Evolutionary conservation across 2,329 filamentous ascomycete species (phyloP).

Genomic region (Gremmenia infestans): DNA sequence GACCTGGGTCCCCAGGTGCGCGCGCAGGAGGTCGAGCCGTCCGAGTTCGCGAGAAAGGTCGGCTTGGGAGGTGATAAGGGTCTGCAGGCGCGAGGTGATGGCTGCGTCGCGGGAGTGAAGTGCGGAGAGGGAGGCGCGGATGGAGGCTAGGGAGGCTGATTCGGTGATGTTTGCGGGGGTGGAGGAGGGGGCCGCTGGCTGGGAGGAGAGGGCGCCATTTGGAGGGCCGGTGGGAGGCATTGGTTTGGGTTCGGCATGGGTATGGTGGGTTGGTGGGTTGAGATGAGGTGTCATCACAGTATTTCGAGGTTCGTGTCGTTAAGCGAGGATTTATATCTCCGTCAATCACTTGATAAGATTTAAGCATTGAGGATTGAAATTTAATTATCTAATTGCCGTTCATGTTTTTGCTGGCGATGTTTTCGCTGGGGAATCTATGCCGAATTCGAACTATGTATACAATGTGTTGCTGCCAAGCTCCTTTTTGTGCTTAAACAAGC

Average conservation of each 20-base stretch:
- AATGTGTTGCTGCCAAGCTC: neutral
- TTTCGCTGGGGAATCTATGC: conserved; percentile 3
- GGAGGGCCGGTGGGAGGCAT: conserved; percentile 33
- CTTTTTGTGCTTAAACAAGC: conserved; percentile 44
- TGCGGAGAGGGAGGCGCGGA: conserved; percentile 69
- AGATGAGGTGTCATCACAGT: conserved; percentile 1
- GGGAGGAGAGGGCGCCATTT: conserved; percentile 27
- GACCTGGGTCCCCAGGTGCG: conserved; percentile 80
- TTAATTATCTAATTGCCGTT: too few species aligned
- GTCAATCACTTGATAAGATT: neutral
- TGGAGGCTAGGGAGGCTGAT: conserved; percentile 70
- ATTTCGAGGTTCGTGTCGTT: conserved; percentile 11
- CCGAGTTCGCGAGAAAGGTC: conserved; percentile 82
- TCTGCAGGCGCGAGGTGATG: conserved; percentile 69
- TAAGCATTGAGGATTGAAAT: neutral
- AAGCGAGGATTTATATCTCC: conserved; percentile 19
- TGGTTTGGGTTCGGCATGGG: conserved; percentile 30
- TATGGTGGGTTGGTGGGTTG: conserved; percentile 6
- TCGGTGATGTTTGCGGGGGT: conserved; percentile 48
- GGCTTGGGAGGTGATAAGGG: conserved; percentile 74
- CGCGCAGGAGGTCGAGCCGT: conserved; percentile 82
- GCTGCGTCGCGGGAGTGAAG: conserved; percentile 71
- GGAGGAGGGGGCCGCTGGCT: conserved; percentile 11
- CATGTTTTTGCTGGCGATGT: neutral
- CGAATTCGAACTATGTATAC: conserved; percentile 11